A percentile compares a stretch with the other conserved stretches of the same genome.
Conservation (phyloP, 1,284 basidiomycete species). For the Amylostereum chailletii region DNA sequence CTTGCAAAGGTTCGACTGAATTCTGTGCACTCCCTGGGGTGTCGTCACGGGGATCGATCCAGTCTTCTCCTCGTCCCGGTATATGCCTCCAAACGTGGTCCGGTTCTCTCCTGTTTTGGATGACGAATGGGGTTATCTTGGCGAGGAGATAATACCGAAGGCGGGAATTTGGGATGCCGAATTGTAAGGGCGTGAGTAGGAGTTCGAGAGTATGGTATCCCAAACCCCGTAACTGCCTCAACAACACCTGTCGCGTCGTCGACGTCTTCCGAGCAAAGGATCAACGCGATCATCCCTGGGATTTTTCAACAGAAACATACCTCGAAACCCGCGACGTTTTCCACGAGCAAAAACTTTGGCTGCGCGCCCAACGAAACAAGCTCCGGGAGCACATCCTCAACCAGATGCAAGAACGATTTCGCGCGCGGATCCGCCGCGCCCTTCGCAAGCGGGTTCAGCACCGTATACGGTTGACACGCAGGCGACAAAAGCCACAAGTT, state of each 20-base stretch:
- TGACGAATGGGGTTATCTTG: constrained; percentile 31
- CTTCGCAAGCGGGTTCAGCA: constrained; percentile 62
- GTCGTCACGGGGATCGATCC: constrained; percentile 25
- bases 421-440: constrained; percentile 66
- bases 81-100: constrained; percentile 37
- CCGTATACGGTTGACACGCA: constrained; percentile 74
- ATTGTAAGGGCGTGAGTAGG: constrained; percentile 65
- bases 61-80: constrained; percentile 34
- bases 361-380: constrained; percentile 33
- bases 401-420: constrained; percentile 61
- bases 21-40: constrained; percentile 2
- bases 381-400: constrained; percentile 55
- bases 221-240: constrained; percentile 37
- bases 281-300: too few species aligned
- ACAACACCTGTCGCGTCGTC: constrained; percentile 44
- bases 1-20: constrained; percentile 24
- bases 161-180: constrained; percentile 71
- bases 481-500: constrained; percentile 69
- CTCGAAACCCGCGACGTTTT: constrained; percentile 78
- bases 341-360: constrained; percentile 55
- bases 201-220: constrained; percentile 55
- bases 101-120: constrained; percentile 2
- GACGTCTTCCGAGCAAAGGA: constrained; percentile 38
- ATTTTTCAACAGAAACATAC: constrained; percentile 26
- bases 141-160: constrained; percentile 74